A percentile compares a stretch with the other conserved stretches of the same genome.
phyloP scores from a whole-genome alignment of 257 asterid species.

The Pogostemon cablin region DNA sequence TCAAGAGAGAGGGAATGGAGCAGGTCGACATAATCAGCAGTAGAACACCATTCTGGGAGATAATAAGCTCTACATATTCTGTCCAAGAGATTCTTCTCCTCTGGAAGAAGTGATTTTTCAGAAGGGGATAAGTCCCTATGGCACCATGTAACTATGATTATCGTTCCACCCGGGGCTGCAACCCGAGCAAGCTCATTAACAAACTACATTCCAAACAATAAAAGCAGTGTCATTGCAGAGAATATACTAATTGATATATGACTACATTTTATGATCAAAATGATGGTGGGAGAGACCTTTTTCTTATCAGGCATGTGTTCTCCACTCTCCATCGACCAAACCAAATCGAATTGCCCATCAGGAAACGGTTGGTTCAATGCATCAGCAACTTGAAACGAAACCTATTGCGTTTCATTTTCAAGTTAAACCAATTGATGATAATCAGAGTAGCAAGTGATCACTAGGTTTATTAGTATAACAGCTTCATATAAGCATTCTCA shows the following conservation, averaged over 20 bases:
- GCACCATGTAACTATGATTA: constrained; percentile 96
- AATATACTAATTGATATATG: background rate
- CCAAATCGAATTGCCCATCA: constrained; percentile 80
- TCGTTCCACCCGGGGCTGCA: constrained; percentile 93
- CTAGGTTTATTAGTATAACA: too few species aligned
- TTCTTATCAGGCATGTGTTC: constrained; percentile 98
- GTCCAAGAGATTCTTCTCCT: constrained; percentile 63
- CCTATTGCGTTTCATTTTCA: constrained; percentile 47
- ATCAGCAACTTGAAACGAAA: constrained; percentile 88
- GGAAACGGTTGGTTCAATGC: constrained; percentile 95
- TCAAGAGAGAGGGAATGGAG: constrained; percentile 72
- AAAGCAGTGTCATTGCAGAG: background rate
- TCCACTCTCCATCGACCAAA: constrained; percentile 99
- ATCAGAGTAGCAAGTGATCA: too few species aligned
- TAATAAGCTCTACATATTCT: constrained; percentile 75
- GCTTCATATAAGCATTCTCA: background rate
- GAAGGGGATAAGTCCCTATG: constrained; percentile 84
- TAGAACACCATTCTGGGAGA: constrained; percentile 95
- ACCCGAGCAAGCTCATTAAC: constrained; percentile 89
- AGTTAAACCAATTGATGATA: background rate
- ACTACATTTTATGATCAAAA: too few species aligned
- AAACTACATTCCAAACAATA: constrained; percentile 48
- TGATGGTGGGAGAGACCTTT: constrained; percentile 50
- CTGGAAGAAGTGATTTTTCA: constrained; percentile 62
- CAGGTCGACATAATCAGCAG: constrained; percentile 76